phyloP scores from a whole-genome alignment of 768 basidiomycete genomes.

The Royoungia palumana region DNA sequence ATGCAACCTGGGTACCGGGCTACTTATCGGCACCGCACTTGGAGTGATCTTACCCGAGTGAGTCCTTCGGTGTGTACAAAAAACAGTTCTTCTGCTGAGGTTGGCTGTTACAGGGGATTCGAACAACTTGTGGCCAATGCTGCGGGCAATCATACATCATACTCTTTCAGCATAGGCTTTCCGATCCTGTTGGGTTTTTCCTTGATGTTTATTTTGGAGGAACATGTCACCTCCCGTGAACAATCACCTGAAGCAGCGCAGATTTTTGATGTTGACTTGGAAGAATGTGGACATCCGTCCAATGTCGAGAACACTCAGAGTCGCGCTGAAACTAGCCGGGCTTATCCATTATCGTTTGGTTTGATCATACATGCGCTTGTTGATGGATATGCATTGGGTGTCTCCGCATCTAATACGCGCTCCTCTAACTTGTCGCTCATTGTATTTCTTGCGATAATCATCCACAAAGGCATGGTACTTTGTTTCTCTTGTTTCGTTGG shows the following conservation, averaged over 20 bases:
- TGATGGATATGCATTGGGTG: conserved; percentile 90
- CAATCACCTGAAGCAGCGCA: conserved; percentile 33
- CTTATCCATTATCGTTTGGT: conserved; percentile 78
- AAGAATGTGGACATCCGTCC: conserved; percentile 47
- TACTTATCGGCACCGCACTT: conserved; percentile 85
- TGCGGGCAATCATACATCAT: conserved; percentile 34
- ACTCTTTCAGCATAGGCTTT: conserved; percentile 55
- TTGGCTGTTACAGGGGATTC: conserved; percentile 55
- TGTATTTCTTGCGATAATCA: conserved; percentile 85
- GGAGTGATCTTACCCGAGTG: conserved; percentile 94
- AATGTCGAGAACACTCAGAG: conserved; percentile 13
- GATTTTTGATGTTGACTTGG: conserved; percentile 60
- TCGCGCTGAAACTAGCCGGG: conserved; percentile 29
- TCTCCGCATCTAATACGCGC: conserved; percentile 51
- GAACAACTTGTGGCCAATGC: conserved; percentile 49
- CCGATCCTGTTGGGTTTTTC: conserved; percentile 61
- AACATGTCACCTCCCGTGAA: conserved; percentile 51
- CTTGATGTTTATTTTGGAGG: conserved; percentile 62
- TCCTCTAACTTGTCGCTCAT: conserved; percentile 64
- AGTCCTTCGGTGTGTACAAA: conserved; percentile 34
- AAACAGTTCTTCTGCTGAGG: background rate
- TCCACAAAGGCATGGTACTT: conserved; percentile 75
- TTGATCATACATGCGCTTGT: conserved; percentile 84
- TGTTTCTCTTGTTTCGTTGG: background rate
- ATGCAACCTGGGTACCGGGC: conserved; percentile 69